Percentiles rank a stretch among this genome's conserved stretches.
Evolutionary conservation across 1,284 basidiomycete genomes (phyloP).

Genomic region (Irpex sp.): DNA sequence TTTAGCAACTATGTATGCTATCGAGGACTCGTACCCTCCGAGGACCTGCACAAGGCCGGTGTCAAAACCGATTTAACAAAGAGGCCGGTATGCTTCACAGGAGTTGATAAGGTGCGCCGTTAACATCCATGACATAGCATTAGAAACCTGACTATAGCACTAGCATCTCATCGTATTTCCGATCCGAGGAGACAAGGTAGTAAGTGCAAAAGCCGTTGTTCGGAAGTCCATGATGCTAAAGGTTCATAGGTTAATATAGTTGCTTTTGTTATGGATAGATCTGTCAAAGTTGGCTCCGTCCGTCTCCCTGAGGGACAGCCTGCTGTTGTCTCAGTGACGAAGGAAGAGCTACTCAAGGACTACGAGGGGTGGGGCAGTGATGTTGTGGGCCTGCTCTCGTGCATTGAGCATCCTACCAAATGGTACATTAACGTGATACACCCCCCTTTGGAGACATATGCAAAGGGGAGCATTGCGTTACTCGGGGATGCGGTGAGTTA

Average conservation of each 20-base stretch:
- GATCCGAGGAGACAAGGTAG: conserved; percentile 2
- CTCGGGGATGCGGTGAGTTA: conserved; percentile 54
- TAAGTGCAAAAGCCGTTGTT: not conserved
- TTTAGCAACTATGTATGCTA: conserved; percentile 42
- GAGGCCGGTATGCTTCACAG: too few species aligned
- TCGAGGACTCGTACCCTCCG: conserved; percentile 35
- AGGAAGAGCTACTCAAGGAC: conserved; percentile 41
- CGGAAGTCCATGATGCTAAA: too few species aligned
- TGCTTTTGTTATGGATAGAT: conserved; percentile 2
- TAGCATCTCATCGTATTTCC: conserved; percentile 9
- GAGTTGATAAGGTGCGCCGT: not conserved
- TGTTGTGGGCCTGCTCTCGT: conserved; percentile 38
- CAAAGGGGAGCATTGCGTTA: conserved; percentile 38
- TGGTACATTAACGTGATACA: conserved; percentile 58
- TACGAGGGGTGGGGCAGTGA: conserved; percentile 51
- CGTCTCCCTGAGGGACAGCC: not conserved
- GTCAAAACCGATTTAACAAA: too few species aligned
- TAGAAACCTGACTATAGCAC: not conserved
- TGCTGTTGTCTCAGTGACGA: conserved; percentile 13
- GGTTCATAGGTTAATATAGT: conserved; percentile 7
- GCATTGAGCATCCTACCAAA: conserved; percentile 47
- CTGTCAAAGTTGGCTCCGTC: not conserved
- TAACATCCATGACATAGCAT: not conserved
- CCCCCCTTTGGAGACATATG: conserved; percentile 45
- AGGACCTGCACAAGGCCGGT: conserved; percentile 29